Evolutionary conservation across 177 flowering plant genomes (phyloP).

Genomic region (Vitis hybrid): DNA sequence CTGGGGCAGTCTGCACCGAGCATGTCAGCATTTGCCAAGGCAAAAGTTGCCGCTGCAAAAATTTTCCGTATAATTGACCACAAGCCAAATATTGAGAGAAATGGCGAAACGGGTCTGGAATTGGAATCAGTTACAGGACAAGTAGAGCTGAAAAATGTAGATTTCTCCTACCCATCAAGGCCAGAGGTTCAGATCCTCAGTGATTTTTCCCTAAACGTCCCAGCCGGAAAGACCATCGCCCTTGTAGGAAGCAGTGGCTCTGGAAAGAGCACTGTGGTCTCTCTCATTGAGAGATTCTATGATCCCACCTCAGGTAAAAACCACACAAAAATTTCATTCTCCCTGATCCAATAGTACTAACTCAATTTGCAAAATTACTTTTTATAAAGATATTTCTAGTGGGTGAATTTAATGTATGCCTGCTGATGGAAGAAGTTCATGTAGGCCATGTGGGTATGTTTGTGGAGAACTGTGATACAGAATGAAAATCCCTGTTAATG

Average conservation of each 20-base stretch:
- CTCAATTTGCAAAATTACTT: neutral
- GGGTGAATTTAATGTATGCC: neutral
- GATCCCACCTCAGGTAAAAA: conserved; percentile 82
- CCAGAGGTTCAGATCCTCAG: conserved; percentile 71
- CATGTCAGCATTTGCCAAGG: conserved; percentile 87
- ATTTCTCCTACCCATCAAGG: conserved; percentile 87
- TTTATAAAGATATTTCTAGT: neutral
- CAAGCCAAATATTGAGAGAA: conserved; percentile 64
- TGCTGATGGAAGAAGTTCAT: neutral
- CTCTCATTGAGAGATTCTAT: conserved; percentile 95
- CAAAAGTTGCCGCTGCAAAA: conserved; percentile 90
- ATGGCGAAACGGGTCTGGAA: conserved; percentile 68
- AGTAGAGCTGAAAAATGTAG: conserved; percentile 75
- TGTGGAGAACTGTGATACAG: neutral
- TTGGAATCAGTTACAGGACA: conserved; percentile 72
- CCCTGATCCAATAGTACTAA: neutral
- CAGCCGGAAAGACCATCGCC: conserved; percentile 94
- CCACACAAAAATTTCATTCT: neutral
- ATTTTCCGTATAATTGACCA: conserved; percentile 79
- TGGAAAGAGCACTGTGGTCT: conserved; percentile 96
- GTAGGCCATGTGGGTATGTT: neutral
- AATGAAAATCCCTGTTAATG: neutral
- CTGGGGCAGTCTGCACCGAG: conserved; percentile 91
- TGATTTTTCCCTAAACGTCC: conserved; percentile 64
- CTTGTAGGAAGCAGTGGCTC: conserved; percentile 99